A percentile compares a stretch with the other conserved stretches of the same genome.
phyloP scores from a whole-genome alignment of 2,329 filamentous ascomycete genomes.

The Lasiodiplodia theobromae region DNA sequence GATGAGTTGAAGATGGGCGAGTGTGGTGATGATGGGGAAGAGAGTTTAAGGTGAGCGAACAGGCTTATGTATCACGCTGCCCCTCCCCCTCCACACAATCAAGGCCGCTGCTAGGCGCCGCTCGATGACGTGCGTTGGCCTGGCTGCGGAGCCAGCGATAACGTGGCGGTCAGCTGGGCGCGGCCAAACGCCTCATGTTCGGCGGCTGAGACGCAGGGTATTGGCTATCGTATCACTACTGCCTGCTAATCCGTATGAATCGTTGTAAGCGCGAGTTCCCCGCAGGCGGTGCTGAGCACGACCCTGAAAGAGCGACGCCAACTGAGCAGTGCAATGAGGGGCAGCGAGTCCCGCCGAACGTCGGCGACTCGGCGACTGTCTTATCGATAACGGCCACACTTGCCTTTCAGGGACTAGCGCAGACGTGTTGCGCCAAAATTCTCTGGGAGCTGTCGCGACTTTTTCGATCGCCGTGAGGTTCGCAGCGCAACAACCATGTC shows the following conservation, averaged over 20 bases:
- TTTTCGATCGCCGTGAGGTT: slow-evolving; percentile 24
- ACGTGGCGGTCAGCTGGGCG: slow-evolving; percentile 30
- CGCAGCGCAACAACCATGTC: slow-evolving; percentile 65
- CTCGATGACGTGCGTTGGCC: slow-evolving; percentile 32
- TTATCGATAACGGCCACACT: slow-evolving; percentile 22
- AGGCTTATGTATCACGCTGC: slow-evolving; percentile 29
- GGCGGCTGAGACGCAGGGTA: not conserved
- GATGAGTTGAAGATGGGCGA: slow-evolving; percentile 8
- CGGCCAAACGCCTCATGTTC: slow-evolving; percentile 19
- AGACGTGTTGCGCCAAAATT: slow-evolving; percentile 24
- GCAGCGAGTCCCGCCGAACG: not conserved
- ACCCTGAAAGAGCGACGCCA: slow-evolving; percentile 2
- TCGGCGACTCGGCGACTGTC: not conserved
- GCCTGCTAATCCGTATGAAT: not conserved
- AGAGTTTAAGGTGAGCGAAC: slow-evolving; percentile 16
- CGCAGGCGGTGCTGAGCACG: slow-evolving; percentile 22
- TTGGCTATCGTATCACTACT: slow-evolving; percentile 9
- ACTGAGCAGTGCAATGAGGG: slow-evolving; percentile 10
- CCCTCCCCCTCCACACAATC: slow-evolving; percentile 29
- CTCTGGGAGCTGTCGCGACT: slow-evolving; percentile 26
- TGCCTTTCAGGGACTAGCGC: slow-evolving; percentile 3
- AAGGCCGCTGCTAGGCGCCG: slow-evolving; percentile 29
- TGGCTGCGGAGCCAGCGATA: slow-evolving; percentile 28
- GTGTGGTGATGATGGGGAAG: slow-evolving; percentile 4
- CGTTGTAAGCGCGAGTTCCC: not conserved